Evolutionary conservation across 768 basidiomycete species (phyloP), one percentile per base, ranked within the genome.

Genomic region (Trametes cingulata): DNA sequence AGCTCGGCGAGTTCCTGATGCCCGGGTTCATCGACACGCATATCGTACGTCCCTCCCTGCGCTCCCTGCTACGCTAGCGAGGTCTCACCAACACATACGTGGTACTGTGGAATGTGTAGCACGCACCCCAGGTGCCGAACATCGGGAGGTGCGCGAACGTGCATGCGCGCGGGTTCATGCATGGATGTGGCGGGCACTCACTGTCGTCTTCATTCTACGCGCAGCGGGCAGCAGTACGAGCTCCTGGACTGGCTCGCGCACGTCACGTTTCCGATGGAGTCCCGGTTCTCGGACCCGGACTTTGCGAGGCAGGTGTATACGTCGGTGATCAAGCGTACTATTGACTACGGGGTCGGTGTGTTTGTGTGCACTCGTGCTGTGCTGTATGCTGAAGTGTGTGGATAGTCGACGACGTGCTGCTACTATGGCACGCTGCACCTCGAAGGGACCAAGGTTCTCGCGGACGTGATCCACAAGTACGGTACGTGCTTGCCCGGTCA

Each of bases 1-100:
- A 67, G 56, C 42, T 69, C 7, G 80, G 79, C 7, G 76, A 83
- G 64, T 95, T 94, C 69, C 67, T 96, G 56, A 83, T 93, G 68
- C 95, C 95, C 6, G 95, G 95, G 3, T 85, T 96, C 71, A 77
- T 95, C 54, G 95, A 97, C 77, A 96, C 94, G 29, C 94, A 96
- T 74, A 91, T 89, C 35, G 94, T 94, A 69, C 70, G 88, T 72
- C 33, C 15, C 12, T 35, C 35, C 54, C 6, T 19, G 7, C 50
- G 1, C 33, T n/a, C 5, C 20, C 15, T 10, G 29, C 22, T 25
- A 39, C 48, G 5, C 19, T 54, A 20, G 22, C 48, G 43, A 20
- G 12, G 15, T 48, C 33, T 24, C 35, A 51, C 22, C 20, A 4
- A 46, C n/a, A 6, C 29, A 35, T n/a, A 48, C 40, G 20, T 10